Percentiles rank a stretch among this genome's conserved stretches.
Conservation (phyloP, 495 filamentous ascomycete genomes). For the Pyrenula aspistea region DNA sequence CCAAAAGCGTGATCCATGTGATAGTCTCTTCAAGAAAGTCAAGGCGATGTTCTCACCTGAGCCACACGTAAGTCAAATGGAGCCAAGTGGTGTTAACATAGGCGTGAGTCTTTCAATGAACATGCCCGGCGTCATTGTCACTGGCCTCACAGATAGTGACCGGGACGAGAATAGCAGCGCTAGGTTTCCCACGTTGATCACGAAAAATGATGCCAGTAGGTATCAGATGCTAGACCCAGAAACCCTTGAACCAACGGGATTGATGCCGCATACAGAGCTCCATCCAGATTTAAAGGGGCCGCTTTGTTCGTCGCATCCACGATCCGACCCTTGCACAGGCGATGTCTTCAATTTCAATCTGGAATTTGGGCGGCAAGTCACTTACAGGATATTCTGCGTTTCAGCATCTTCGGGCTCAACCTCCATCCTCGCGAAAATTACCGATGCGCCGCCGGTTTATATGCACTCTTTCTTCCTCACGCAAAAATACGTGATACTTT, state of each 20-base stretch:
- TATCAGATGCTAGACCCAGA: conserved; percentile 51
- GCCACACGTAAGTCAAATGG: conserved; percentile 3
- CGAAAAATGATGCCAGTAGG: conserved; percentile 45
- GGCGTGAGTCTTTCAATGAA: conserved; percentile 8
- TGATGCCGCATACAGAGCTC: conserved; percentile 40
- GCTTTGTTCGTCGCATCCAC: conserved; percentile 52
- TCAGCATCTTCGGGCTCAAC: conserved; percentile 49
- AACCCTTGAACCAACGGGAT: conserved; percentile 56
- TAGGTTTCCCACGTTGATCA: conserved; percentile 34
- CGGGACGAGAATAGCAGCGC: conserved; percentile 1
- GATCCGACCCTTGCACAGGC: conserved; percentile 56
- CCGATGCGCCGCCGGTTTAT: conserved; percentile 38
- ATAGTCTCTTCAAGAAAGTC: conserved; percentile 10
- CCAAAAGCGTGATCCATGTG: conserved; percentile 11
- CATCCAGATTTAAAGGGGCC: conserved; percentile 56
- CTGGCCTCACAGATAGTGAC: background rate
- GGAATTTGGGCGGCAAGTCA: conserved; percentile 25
- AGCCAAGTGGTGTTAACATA: conserved; percentile 5
- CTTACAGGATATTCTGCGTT: conserved; percentile 56
- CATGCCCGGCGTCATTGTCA: conserved; percentile 1
- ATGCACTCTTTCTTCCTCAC: conserved; percentile 66
- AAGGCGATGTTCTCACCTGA: conserved; percentile 5
- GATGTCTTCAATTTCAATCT: conserved; percentile 72
- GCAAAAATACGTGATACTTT: conserved; percentile 51
- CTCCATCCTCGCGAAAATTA: conserved; percentile 56